Evolutionary conservation across 768 basidiomycete species (phyloP).

Genomic region (Boletus vermiculosoides): DNA sequence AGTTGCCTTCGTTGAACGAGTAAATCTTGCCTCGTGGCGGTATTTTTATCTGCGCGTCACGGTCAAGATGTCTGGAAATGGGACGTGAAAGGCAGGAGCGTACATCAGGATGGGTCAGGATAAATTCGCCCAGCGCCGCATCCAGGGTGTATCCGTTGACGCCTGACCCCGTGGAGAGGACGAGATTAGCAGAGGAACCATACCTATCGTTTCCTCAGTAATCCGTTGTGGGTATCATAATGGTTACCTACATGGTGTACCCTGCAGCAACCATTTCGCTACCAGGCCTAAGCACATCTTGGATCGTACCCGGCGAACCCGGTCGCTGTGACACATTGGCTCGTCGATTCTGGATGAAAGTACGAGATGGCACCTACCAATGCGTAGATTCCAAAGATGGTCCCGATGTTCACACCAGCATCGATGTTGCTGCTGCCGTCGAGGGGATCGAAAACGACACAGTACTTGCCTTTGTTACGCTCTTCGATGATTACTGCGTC

Average conservation of each 20-base stretch:
- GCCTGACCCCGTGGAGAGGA: slow-evolving; percentile 90
- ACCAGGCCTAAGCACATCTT: slow-evolving; percentile 91
- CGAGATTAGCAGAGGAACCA: slow-evolving; percentile 95
- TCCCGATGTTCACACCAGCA: slow-evolving; percentile 97
- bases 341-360: background rate
- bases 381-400: slow-evolving; percentile 96
- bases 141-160: slow-evolving; percentile 99
- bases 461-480: slow-evolving; percentile 80
- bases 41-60: slow-evolving; percentile 70
- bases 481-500: slow-evolving; percentile 90
- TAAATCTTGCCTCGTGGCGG: slow-evolving; percentile 97
- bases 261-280: slow-evolving; percentile 97
- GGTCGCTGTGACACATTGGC: slow-evolving; percentile 47
- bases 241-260: slow-evolving; percentile 81
- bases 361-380: slow-evolving; percentile 55
- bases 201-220: slow-evolving; percentile 46
- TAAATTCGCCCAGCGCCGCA: slow-evolving; percentile 94
- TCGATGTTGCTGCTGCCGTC: slow-evolving; percentile 98
- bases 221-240: background rate
- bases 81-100: slow-evolving; percentile 23
- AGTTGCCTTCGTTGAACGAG: slow-evolving; percentile 99
- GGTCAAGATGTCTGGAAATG: slow-evolving; percentile 1
- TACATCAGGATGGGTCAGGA: slow-evolving; percentile 95
- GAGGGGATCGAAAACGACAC: slow-evolving; percentile 97
- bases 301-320: slow-evolving; percentile 74